Evolutionary conservation across 805 yeast genomes (phyloP).

Genomic region (Schwanniomyces sp.): DNA sequence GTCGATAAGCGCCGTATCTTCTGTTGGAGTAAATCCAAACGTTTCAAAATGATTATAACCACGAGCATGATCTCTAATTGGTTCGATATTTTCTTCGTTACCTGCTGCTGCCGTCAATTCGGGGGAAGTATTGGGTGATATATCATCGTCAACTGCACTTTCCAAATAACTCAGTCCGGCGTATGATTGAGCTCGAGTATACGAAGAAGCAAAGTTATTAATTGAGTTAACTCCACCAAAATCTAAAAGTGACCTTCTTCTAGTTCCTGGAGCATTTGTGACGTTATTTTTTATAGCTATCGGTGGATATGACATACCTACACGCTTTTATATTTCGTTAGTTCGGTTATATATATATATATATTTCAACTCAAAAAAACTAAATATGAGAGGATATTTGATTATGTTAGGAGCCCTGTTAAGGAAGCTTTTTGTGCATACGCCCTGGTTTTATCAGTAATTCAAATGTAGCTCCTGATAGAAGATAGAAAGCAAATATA

Average conservation of each 20-base stretch:
- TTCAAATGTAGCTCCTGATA: too few species aligned
- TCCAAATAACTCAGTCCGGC: slow-evolving; percentile 16
- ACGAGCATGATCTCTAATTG: slow-evolving; percentile 14
- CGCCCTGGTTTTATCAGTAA: too few species aligned
- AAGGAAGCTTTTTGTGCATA: too few species aligned
- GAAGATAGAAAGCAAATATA: too few species aligned
- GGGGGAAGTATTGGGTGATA: slow-evolving; percentile 23
- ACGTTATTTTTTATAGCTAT: not conserved
- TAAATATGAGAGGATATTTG: too few species aligned
- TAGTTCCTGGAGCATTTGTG: not conserved
- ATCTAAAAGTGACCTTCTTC: slow-evolving; percentile 32
- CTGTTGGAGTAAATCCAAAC: slow-evolving; percentile 16
- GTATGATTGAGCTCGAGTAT: slow-evolving; percentile 35
- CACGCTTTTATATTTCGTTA: not conserved
- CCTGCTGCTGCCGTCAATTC: slow-evolving; percentile 5
- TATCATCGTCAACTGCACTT: slow-evolving; percentile 14
- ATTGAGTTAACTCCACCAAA: slow-evolving; percentile 37
- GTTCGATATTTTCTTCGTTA: slow-evolving; percentile 11
- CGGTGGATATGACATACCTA: slow-evolving; percentile 1
- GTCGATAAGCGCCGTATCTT: slow-evolving; percentile 5
- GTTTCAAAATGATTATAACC: slow-evolving; percentile 13
- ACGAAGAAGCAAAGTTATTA: slow-evolving; percentile 40
- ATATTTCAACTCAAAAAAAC: too few species aligned
- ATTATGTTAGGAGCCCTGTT: too few species aligned
- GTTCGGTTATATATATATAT: too few species aligned